phyloP scores from a whole-genome alignment of 2,329 filamentous ascomycete species.

The Endoconidiophora polonica region DNA sequence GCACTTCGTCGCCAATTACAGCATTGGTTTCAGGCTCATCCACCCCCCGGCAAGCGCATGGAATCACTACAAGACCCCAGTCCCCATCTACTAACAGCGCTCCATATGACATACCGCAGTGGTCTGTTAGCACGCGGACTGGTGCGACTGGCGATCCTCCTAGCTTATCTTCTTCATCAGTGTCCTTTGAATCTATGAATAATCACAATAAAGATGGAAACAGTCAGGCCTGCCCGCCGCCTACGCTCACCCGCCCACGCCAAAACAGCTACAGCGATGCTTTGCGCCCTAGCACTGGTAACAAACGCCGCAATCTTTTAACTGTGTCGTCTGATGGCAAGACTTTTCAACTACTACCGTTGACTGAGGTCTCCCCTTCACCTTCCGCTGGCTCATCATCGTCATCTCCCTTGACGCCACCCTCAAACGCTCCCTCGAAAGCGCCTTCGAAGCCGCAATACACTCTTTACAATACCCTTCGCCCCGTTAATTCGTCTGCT shows the following conservation, averaged over 20 bases:
- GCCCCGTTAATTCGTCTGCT: background rate
- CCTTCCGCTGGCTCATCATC: slow-evolving; percentile 13
- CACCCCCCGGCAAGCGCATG: slow-evolving; percentile 3
- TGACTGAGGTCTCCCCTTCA: slow-evolving; percentile 17
- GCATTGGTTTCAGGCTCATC: slow-evolving; percentile 9
- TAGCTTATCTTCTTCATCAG: slow-evolving; percentile 9
- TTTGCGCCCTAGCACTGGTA: slow-evolving; percentile 9
- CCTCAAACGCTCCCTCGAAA: slow-evolving; percentile 13
- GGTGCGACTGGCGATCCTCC: slow-evolving; percentile 8
- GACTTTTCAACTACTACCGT: slow-evolving; percentile 35
- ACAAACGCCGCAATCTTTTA: slow-evolving; percentile 26
- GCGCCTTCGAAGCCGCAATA: slow-evolving; percentile 4
- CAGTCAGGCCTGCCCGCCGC: slow-evolving; percentile 1
- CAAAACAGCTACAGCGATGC: slow-evolving; percentile 3
- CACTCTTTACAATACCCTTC: slow-evolving; percentile 6
- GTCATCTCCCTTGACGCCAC: slow-evolving; percentile 13
- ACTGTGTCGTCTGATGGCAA: slow-evolving; percentile 36
- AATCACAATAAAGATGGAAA: background rate
- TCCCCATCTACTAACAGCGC: slow-evolving; percentile 2
- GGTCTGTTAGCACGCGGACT: slow-evolving; percentile 4
- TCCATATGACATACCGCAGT: slow-evolving; percentile 1
- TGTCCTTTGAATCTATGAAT: slow-evolving; percentile 4
- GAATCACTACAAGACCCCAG: background rate
- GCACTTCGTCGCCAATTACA: background rate
- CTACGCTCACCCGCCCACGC: slow-evolving; percentile 2